Evolutionary conservation across 2,329 filamentous ascomycete species (phyloP).

Genomic region (Sphaerostilbella broomeana): DNA sequence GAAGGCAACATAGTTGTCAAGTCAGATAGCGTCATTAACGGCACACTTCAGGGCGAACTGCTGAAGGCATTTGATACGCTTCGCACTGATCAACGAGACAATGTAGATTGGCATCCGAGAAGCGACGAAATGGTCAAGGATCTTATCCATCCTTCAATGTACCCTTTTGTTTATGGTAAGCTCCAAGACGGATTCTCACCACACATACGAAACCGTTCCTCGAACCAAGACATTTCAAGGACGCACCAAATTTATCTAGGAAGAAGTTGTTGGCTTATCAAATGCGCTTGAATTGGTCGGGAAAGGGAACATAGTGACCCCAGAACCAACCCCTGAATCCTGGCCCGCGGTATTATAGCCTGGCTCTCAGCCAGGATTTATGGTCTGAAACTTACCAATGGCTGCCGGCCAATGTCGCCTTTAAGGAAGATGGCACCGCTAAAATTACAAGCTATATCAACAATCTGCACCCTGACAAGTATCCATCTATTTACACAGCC

Average conservation of each 20-base stretch:
- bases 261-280: conserved; percentile 18
- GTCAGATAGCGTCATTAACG: conserved; percentile 5
- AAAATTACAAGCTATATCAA: conserved; percentile 38
- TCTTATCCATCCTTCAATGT: conserved; percentile 39
- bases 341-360: too few species aligned
- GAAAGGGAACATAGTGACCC: conserved; percentile 16
- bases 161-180: conserved; percentile 15
- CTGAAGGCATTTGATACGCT: conserved; percentile 7
- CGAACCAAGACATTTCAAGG: not conserved
- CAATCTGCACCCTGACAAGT: conserved; percentile 33
- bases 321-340: not conserved
- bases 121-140: conserved; percentile 49
- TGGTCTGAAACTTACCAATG: conserved; percentile 22
- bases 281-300: conserved; percentile 23
- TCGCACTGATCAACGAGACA: conserved; percentile 1
- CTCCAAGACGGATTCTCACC: not conserved
- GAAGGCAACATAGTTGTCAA: conserved; percentile 3
- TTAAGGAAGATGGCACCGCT: conserved; percentile 29
- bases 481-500: conserved; percentile 23
- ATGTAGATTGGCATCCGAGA: conserved; percentile 48
- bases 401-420: conserved; percentile 27
- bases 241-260: conserved; percentile 10
- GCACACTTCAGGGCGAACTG: conserved; percentile 3
- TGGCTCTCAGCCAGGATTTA: too few species aligned
- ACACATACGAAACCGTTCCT: too few species aligned